Base-by-base conservation (phyloP, 768 basidiomycete genomes). In the Pholiota molesta region DNA sequence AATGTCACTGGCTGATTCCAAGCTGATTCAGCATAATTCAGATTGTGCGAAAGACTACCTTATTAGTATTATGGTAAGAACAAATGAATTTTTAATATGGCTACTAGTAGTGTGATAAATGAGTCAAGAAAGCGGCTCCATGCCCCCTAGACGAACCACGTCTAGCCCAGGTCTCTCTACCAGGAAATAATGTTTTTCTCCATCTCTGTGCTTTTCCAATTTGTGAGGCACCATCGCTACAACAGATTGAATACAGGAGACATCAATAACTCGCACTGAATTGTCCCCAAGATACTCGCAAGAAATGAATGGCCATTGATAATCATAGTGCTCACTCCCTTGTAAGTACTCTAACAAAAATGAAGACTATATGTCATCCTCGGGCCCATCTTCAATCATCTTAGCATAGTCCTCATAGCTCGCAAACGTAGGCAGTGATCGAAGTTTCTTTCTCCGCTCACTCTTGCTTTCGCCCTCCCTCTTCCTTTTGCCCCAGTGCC, bases 341-440 rank as follows among this genome's bases (percentile, higher is more conserved):
- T 29, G 29, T 8, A 10, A n/a, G 11, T 13, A 37, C 14, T 37
- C 35, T 8, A 37, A 37, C 35, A 37, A 37, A 37, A 13, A 11
- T 16, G 14, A 13, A 4, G 35, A 37, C 42, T 60, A 88, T 31
- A 89, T 79, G 73, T 87, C 78, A 66, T 91, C 88, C 74, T 91
- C 89, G 13, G 86, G 83, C 10, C 78, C 86, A 60, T 90, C 88
- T 71, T 94, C 93, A 60, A 94, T 95, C 85, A 94, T 81, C 76
- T 79, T 87, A 49, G 88, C 89, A 66, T 93, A 95, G 60, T 94
- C 92, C 61, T 95, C 93, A 68, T 94, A 94, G 69, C 86, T 91
- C 11, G 92, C 93, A 70, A 95, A 95, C 37, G 89, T 93, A 5
- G 91, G 91, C 65, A 93, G 70, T 10, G 84, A 81, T 60, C 79